Base-by-base conservation (phyloP, 306 rosid genomes). In the Canavalia gladiata region DNA sequence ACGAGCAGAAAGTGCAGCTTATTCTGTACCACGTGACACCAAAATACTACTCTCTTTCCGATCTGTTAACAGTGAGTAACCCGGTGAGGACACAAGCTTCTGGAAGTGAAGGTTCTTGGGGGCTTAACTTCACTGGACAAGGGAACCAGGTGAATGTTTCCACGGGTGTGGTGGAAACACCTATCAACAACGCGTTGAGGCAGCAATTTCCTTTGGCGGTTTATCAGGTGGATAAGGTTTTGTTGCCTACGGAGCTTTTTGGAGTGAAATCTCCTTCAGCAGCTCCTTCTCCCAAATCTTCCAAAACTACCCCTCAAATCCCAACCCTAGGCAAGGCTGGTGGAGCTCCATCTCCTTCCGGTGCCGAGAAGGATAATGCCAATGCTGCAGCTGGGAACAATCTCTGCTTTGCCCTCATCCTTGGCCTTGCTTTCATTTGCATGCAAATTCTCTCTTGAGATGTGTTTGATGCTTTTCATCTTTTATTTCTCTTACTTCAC, bases 71-170 rank as follows among this genome's bases (percentile, higher is more conserved):
- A 0, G 97, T 95, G 1, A 81, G 90, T 35, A 95, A 95, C 81
- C 98, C 98, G 0, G 97, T 90, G 8, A 84, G 94, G 41, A 95
- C 98, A 0, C 89, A 90, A 33, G 91, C 88, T 63, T 42, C 89
- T 0, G 84, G 25, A 7, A 58, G 28, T 0, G 67, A 83, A 2
- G 91, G 91, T 1, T 11, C 77, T 0, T 93, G 93, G 90, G 99
- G 95, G 0, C 92, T 95, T 4, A 82, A 91, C 86, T 92, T 95
- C 87, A 76, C 91, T 7, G 88, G 94, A 29, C 89, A 90, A 5
- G 89, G 92, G 4, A 90, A 89, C 72, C 97, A 95, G 64, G 88
- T 95, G 8, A 95, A 95, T 30, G 94, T 95, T 12, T 83, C 97
- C 1, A 73, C 81, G 1, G 97, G 97, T 0, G 65, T 88, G 3